phyloP scores from a whole-genome alignment of 2,329 filamentous ascomycete species.

The Penicillium sp. region DNA sequence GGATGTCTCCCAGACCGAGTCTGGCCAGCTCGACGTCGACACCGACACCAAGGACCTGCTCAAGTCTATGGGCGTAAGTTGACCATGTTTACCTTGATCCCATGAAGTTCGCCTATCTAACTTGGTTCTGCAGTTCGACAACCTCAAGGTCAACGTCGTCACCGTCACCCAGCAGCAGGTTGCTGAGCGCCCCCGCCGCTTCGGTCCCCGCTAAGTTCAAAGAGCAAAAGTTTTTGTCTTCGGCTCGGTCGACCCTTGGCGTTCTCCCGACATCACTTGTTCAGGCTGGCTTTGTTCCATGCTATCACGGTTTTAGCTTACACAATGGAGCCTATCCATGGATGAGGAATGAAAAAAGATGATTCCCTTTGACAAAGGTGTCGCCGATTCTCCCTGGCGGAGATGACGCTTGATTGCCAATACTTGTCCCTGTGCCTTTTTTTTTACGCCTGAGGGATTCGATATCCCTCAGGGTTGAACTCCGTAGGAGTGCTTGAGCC shows the following conservation, averaged over 20 bases:
- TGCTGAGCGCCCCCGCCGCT: slow-evolving; percentile 76
- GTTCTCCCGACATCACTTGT: slow-evolving; percentile 26
- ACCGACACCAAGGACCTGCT: slow-evolving; percentile 97
- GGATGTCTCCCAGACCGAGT: slow-evolving; percentile 94
- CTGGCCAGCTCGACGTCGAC: slow-evolving; percentile 90
- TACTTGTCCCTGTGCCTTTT: slow-evolving; percentile 38
- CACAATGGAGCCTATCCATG: slow-evolving; percentile 28
- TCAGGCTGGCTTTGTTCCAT: slow-evolving; percentile 28
- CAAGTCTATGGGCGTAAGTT: slow-evolving; percentile 96
- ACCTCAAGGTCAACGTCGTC: slow-evolving; percentile 94
- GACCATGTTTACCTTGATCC: not conserved
- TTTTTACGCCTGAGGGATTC: slow-evolving; percentile 15
- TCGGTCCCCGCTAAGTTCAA: slow-evolving; percentile 47
- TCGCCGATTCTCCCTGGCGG: slow-evolving; percentile 74
- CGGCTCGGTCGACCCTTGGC: slow-evolving; percentile 32
- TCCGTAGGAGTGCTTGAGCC: slow-evolving; percentile 24
- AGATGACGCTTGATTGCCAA: slow-evolving; percentile 95
- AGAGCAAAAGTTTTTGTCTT: slow-evolving; percentile 29
- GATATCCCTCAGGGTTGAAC: slow-evolving; percentile 12
- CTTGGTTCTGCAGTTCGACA: slow-evolving; percentile 73
- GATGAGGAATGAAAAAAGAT: slow-evolving; percentile 43
- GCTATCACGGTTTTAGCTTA: slow-evolving; percentile 30
- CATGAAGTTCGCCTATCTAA: slow-evolving; percentile 5
- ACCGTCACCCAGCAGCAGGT: slow-evolving; percentile 84
- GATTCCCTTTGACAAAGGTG: slow-evolving; percentile 64